These are phyloP conservation scores for Aspergillus ostianus DNA, from an alignment of 495 filamentous ascomycete genomes.

Conservation along the genomic window DNA sequence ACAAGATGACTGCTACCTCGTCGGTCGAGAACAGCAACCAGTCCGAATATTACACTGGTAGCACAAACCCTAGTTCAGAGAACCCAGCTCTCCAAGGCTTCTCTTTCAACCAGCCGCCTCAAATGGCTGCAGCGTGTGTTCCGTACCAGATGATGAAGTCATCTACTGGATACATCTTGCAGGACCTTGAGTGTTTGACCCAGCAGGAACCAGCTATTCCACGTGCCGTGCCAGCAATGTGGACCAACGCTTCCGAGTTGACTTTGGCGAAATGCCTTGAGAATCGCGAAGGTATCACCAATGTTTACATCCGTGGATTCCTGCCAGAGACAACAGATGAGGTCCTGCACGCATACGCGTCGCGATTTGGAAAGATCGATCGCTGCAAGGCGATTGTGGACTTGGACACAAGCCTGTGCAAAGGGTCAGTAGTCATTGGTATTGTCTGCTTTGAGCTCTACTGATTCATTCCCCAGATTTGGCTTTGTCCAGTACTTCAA, in stretches of 20 bases:
- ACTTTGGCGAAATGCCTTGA: conserved; percentile 87
- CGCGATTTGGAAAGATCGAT: conserved; percentile 84
- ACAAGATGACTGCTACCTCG: conserved; percentile 21
- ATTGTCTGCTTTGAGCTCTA: conserved; percentile 14
- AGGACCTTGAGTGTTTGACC: conserved; percentile 68
- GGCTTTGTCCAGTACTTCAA: conserved; percentile 93
- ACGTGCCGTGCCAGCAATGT: conserved; percentile 82
- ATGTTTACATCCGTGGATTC: conserved; percentile 96
- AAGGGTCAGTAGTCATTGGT: conserved; percentile 63
- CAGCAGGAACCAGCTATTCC: conserved; percentile 79
- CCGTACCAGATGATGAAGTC: conserved; percentile 46
- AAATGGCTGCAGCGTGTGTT: conserved; percentile 25
- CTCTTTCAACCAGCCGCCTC: conserved; percentile 23
- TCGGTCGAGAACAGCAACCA: conserved; percentile 21
- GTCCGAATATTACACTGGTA: conserved; percentile 21
- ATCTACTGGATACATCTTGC: conserved; percentile 54
- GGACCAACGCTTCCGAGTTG: conserved; percentile 67
- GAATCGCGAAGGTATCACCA: conserved; percentile 83
- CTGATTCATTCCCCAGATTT: conserved; percentile 59
- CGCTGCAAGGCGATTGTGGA: conserved; percentile 98
- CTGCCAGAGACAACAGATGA: conserved; percentile 93
- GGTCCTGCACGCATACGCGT: conserved; percentile 75
- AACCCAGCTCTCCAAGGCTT: conserved; percentile 18
- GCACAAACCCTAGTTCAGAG: background rate
- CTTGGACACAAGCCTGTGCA: conserved; percentile 83